Base-by-base conservation (phyloP, 2,329 filamentous ascomycete genomes). In the Colletotrichum zoysiae region DNA sequence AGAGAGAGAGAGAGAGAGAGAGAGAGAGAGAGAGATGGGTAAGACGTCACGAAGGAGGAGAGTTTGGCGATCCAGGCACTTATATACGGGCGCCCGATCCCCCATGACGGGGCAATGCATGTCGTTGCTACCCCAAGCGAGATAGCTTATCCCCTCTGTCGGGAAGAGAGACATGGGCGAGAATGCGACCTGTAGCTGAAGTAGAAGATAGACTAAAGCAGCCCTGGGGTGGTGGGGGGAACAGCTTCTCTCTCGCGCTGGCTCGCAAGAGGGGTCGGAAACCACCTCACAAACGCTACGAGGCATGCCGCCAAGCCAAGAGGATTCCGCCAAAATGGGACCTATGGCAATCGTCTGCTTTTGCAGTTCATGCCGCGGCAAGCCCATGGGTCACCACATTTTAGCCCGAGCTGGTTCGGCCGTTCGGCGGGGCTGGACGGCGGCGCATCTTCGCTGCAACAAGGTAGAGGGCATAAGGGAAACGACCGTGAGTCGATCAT, bases 121-220 rank as follows among this genome's bases (percentile, higher is more conserved):
- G 26, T 20, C 57, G 23, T 33, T 30, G 35, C 50, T 16, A 12
- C 46, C 42, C 16, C 20, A 60, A 30, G 11, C 26, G 38, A 51
- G 23, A 42, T 51, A 71, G 68, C 64, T 58, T 53, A 71, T 51
- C 64, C 68, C 67, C 33, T 42, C 56, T 42, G n/a, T 35, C 44
- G 57, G 57, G 57, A 48, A 46, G 12, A 20, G 12, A 20, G 9
- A 46, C 20, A 42, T 2, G 33, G 33, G 35, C 68, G 62, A 61
- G 64, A 64, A 58, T 62, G 20, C n/a, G n/a, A 71, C 57, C 56
- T 70, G 42, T 38, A 44, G 40, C n/a, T 46, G 16, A 33, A 30
- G 14, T 44, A 23, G 65, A n/a, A 67, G 40, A 18, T 48, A 30
- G 33, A 57, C 65, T 48, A 56, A 51, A 33, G 46, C 23, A 51